phyloP scores from a whole-genome alignment of 139 green algal species.

The Pycnococcus provasolii region DNA sequence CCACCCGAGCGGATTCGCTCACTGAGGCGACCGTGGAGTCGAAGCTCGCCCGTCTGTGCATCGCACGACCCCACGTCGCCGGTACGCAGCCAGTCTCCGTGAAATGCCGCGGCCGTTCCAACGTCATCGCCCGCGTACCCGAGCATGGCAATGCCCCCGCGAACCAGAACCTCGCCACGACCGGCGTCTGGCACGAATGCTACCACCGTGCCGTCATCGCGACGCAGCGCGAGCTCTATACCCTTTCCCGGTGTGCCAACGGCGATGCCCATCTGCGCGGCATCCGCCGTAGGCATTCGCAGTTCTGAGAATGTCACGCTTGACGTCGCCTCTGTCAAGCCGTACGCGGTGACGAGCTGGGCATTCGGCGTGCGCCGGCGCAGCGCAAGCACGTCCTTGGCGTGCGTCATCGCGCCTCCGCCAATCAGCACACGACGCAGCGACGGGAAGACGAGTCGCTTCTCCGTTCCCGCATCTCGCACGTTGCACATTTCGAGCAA shows the following conservation, averaged over 20 bases:
- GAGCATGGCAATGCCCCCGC: neutral
- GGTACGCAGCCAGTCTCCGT: neutral
- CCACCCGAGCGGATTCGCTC: neutral
- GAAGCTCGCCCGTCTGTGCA: neutral
- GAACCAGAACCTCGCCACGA: neutral
- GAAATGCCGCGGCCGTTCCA: neutral
- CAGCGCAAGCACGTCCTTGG: neutral
- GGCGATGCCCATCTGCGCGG: neutral
- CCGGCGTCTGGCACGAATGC: neutral
- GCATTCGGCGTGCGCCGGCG: neutral
- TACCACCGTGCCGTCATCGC: neutral
- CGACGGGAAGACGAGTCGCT: neutral
- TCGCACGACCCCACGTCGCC: conserved; percentile 1
- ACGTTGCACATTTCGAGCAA: neutral
- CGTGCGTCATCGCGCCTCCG: neutral
- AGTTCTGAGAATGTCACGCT: neutral
- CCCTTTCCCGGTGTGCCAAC: neutral
- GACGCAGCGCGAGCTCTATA: neutral
- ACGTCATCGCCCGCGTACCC: neutral
- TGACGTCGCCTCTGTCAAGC: conserved; percentile 8
- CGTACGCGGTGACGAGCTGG: conserved; percentile 3
- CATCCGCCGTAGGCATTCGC: neutral
- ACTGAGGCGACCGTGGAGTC: neutral
- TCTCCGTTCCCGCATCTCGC: too few species aligned
- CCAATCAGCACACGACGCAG: conserved; percentile 7